Base-by-base conservation (phyloP, 768 basidiomycete genomes). In the Neoboletus subvelutipes region DNA sequence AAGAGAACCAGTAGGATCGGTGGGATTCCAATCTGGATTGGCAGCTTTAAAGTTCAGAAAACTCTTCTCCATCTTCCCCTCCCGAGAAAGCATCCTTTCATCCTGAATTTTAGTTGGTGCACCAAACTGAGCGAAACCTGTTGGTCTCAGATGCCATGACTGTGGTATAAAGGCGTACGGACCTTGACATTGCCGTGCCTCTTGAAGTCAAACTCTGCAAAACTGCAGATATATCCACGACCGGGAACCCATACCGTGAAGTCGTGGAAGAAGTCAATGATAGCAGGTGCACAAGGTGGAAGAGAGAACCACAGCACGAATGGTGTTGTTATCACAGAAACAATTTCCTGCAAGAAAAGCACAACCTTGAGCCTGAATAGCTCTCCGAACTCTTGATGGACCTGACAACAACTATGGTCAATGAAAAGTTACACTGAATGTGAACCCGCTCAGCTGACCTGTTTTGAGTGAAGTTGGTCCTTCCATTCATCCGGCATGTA, bases 21-120 rank as follows among this genome's bases (percentile, higher is more conserved):
- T 79, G 0, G 96, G 96, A 59, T 84, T 89, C 96, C 96, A 99
- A 57, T 94, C 92, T 12, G 96, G 96, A 74, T 98, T 92, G 1
- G 93, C 89, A 42, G 93, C 93, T 76, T 95, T 96, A 80, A 97
- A 97, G 67, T 90, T 92, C 33, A 96, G 77, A 76, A 97, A 92
- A 71, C 90, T 92, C 77, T 98, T 97, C 79, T 99, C 97, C 95
- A 99, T 98, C 81, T 99, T 99, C 36, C 92, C 92, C 63, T 96
- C 90, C 59, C 90, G 91, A 5, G 90, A 92, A 65, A 90, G 79
- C 79, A 90, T 87, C 57, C 84, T 84, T 63, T 85, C 85, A 61
- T 93, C 89, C 13, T 78, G 76, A 9, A 80, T 82, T 39, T 78
- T 74, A 4, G 83, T 79, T 1, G 92, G 92, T 12, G 92, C 94